phyloP scores from a whole-genome alignment of 257 asterid species.

The Salvia rosmarinus region DNA sequence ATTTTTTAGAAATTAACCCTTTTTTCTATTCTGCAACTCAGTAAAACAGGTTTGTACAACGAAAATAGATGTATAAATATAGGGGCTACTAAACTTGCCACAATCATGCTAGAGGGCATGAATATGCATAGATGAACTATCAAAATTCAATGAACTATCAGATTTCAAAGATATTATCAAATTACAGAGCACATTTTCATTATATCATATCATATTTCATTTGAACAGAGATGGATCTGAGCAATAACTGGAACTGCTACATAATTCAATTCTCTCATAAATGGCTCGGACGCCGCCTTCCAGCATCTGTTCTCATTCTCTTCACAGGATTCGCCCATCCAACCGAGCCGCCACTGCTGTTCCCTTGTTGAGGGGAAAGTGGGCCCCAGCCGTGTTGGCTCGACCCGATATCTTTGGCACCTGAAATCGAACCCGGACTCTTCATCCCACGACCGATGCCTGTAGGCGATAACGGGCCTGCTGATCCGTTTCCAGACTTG shows the following conservation, averaged over 20 bases:
- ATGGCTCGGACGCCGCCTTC: conserved; percentile 85
- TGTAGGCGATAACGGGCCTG: conserved; percentile 77
- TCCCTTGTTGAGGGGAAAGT: conserved; percentile 64
- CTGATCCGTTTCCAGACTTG: conserved; percentile 54
- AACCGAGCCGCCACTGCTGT: conserved; percentile 56
- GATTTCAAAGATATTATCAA: conserved; percentile 30
- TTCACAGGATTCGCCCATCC: conserved; percentile 98
- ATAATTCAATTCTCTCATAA: conserved; percentile 41
- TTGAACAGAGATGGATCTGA: conserved; percentile 6
- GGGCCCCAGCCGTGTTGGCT: conserved; percentile 64
- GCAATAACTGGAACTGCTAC: conserved; percentile 20
- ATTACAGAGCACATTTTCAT: conserved; percentile 33
- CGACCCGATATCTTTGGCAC: conserved; percentile 50
- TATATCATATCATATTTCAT: neutral
- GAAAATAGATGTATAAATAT: neutral
- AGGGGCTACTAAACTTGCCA: conserved; percentile 25
- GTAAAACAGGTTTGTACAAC: neutral
- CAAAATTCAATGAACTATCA: conserved; percentile 19
- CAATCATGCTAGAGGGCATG: conserved; percentile 17
- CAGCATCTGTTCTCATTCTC: conserved; percentile 82
- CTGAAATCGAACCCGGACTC: conserved; percentile 60
- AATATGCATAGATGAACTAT: neutral
- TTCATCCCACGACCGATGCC: conserved; percentile 55
- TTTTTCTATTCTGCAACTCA: neutral
- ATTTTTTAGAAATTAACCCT: no score